These are phyloP conservation scores for Lachnellula subtilissima DNA, from an alignment of 2,329 filamentous ascomycete species.

Conservation along the genomic window DNA sequence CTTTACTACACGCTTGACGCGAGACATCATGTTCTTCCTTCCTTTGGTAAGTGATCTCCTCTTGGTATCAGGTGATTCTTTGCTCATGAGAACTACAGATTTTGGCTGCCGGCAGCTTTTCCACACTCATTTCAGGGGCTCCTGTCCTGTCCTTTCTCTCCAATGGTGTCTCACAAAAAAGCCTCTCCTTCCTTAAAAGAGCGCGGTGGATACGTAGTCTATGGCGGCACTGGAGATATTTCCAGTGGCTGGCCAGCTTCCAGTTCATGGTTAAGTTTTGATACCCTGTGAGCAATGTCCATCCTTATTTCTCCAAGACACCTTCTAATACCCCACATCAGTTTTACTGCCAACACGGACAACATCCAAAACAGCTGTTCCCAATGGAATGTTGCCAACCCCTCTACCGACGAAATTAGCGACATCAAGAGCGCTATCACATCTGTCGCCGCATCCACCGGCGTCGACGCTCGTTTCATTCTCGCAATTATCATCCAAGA, in stretches of 20 bases:
- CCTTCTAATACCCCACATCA: not conserved
- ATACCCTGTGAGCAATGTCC: slow-evolving; percentile 9
- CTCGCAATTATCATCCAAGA: slow-evolving; percentile 33
- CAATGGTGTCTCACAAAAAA: not conserved
- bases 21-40: slow-evolving; percentile 15
- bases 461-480: slow-evolving; percentile 30
- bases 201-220: slow-evolving; percentile 8
- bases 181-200: slow-evolving; percentile 4
- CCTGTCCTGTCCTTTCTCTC: slow-evolving; percentile 10
- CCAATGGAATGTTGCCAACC: slow-evolving; percentile 1
- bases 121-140: slow-evolving; percentile 14
- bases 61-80: not conserved
- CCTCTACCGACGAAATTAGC: slow-evolving; percentile 1
- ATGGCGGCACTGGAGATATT: slow-evolving; percentile 3
- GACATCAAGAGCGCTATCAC: slow-evolving; percentile 5
- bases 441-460: not conserved
- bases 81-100: slow-evolving; percentile 1
- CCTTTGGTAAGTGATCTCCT: slow-evolving; percentile 8
- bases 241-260: slow-evolving; percentile 13
- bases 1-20: slow-evolving; percentile 2
- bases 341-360: slow-evolving; percentile 1
- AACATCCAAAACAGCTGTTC: slow-evolving; percentile 2
- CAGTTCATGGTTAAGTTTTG: slow-evolving; percentile 10
- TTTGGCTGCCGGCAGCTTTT: slow-evolving; percentile 19
- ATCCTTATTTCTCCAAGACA: not conserved